phyloP scores from a whole-genome alignment of 352 stramenopile genomes.

The Globisporangium okanoganense region DNA sequence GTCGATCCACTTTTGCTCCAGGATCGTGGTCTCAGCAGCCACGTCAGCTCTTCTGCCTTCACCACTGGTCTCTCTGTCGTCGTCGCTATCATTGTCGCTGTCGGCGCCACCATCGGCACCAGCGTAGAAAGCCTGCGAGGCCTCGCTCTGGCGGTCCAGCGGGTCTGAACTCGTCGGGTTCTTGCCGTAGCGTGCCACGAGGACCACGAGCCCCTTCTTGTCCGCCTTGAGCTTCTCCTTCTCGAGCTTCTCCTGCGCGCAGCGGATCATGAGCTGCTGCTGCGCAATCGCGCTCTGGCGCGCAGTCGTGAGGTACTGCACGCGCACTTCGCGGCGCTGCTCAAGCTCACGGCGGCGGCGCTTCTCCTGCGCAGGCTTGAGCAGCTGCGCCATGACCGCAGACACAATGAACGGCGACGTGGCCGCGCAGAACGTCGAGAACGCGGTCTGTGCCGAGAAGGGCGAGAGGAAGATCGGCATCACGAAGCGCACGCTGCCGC shows the following conservation, averaged over 20 bases:
- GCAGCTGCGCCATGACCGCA: constrained; percentile 57
- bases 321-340: constrained; percentile 36
- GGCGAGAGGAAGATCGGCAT: constrained; percentile 79
- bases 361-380: constrained; percentile 64
- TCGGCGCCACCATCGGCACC: constrained; percentile 12
- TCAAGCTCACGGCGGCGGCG: constrained; percentile 45
- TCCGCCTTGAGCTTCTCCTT: constrained; percentile 39
- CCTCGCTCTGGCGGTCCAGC: constrained; percentile 20
- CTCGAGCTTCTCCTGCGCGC: constrained; percentile 55
- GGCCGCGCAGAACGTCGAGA: constrained; percentile 69
- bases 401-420: constrained; percentile 69
- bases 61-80: constrained; percentile 19
- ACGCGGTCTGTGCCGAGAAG: constrained; percentile 61
- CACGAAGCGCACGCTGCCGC: constrained; percentile 77
- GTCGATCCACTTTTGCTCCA: constrained; percentile 64
- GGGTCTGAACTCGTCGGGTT: constrained; percentile 59
- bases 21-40: constrained; percentile 9
- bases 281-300: constrained; percentile 54
- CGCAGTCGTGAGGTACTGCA: constrained; percentile 57
- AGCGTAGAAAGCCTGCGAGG: constrained; percentile 14
- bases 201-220: constrained; percentile 58
- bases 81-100: constrained; percentile 16
- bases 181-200: constrained; percentile 71
- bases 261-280: constrained; percentile 68
- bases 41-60: constrained; percentile 15